Evolutionary conservation across 148 eudicot genomes (phyloP), one percentile per base, ranked within the genome.

Genomic region (Dianthus caryophyllus): DNA sequence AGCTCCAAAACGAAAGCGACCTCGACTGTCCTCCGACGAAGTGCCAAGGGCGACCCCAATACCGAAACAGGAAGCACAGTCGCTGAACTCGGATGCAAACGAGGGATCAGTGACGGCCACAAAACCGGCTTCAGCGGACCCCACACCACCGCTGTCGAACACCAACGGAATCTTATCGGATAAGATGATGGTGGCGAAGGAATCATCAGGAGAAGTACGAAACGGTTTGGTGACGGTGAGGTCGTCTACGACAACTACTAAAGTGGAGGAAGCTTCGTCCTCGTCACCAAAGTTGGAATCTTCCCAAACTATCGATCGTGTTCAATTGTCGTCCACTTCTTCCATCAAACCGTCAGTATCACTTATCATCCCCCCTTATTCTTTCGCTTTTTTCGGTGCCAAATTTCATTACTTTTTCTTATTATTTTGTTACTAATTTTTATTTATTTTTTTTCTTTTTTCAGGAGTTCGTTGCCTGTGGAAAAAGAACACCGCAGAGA

Each of bases 1-100:
- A 94, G 99, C 93, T 21, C 96, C 93, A 1, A 90, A 90, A 77
- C 77, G 97, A 72, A 94, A 90, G 64, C 78, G 82, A 61, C 96
- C 99, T 0, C 72, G 96, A 27, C 89, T 82, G 24, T 70, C 62
- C 41, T 72, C 60, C 0, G 84, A 82, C n/a, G 96, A 88, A 6
- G 52, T 67, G 15, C 55, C 13, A 24, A 62, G 61, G 14, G 77
- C 77, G 12, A 71, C 61, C 17, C 81, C 84, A 48, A 81, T 76
- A 18, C 62, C 46, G 2, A 84, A 89, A 74, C 48, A 24, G 12
- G 83, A 84, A 22, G 68, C 55, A 2, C 77, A 74, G 9, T 73
- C 83, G 0, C 75, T 75, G 15, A 78, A 30, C 68, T 17, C 51
- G 50, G 87, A 77, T 61, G 79, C 63, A 66, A 75, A 9, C 41